These are phyloP conservation scores for Leishmania gerbilli DNA, from an alignment of 208 protist species.

Conservation along the genomic window DNA sequence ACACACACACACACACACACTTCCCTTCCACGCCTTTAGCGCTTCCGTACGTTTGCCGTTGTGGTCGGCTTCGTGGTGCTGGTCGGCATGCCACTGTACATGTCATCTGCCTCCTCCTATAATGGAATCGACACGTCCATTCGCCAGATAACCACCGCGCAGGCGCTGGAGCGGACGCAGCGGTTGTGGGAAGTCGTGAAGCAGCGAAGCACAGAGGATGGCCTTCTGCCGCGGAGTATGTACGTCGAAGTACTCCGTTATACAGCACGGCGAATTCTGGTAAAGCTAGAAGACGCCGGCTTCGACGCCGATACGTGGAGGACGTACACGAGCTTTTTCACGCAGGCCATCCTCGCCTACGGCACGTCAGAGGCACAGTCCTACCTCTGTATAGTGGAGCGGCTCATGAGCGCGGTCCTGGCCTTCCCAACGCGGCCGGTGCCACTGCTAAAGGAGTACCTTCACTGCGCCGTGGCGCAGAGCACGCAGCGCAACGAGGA, in stretches of 20 bases:
- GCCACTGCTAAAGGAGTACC: conserved; percentile 50
- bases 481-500: conserved; percentile 33
- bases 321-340: conserved; percentile 56
- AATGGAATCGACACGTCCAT: conserved; percentile 33
- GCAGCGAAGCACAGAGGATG: background rate
- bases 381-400: conserved; percentile 37
- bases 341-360: conserved; percentile 43
- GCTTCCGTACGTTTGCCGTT: background rate
- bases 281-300: conserved; percentile 41
- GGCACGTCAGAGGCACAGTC: conserved; percentile 33
- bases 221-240: conserved; percentile 17
- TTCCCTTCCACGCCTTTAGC: background rate
- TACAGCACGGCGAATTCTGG: conserved; percentile 42
- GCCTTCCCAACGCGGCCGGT: conserved; percentile 34
- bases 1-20: too few relatives aligned
- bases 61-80: too few relatives aligned
- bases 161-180: conserved; percentile 23
- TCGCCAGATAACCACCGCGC: conserved; percentile 22
- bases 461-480: conserved; percentile 39
- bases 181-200: conserved; percentile 29
- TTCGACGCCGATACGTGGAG: conserved; percentile 45
- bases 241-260: conserved; percentile 44
- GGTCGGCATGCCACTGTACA: background rate
- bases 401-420: conserved; percentile 37
- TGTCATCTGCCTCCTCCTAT: background rate